phyloP scores from a whole-genome alignment of 345 rosid species.

The Barbarea vulgaris region DNA sequence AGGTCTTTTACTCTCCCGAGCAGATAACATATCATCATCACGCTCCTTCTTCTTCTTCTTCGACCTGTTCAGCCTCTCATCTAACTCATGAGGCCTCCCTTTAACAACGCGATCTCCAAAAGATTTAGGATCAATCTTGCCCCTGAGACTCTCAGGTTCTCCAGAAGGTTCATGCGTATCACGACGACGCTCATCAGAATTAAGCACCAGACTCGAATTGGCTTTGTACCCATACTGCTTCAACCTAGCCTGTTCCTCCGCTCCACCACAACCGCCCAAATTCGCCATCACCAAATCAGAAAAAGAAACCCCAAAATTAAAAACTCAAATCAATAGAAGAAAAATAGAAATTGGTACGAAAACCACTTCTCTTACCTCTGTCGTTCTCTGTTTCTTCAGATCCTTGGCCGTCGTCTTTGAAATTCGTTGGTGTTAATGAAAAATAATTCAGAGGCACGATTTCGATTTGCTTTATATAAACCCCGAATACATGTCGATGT shows the following conservation, averaged over 20 bases:
- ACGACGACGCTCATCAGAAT: conserved; percentile 68
- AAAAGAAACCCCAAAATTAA: background rate
- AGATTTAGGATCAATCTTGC: conserved; percentile 69
- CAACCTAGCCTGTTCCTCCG: conserved; percentile 87
- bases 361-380: conserved; percentile 10
- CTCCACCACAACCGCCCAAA: conserved; percentile 83
- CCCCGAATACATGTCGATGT: background rate
- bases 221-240: conserved; percentile 86
- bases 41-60: conserved; percentile 87
- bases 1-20: conserved; percentile 57
- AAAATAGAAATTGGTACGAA: background rate
- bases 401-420: background rate
- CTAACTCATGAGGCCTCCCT: conserved; percentile 71
- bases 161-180: conserved; percentile 80
- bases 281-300: conserved; percentile 53
- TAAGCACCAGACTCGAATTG: conserved; percentile 77
- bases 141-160: conserved; percentile 80
- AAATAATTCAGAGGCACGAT: background rate
- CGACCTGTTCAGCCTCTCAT: conserved; percentile 66
- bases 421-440: background rate
- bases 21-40: conserved; percentile 48
- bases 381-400: background rate
- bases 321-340: background rate
- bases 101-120: conserved; percentile 74
- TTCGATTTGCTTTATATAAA: background rate